These are phyloP conservation scores for Vaccinium corymbosum DNA, from an alignment of 148 eudicot genomes.

Conservation along the genomic window DNA sequence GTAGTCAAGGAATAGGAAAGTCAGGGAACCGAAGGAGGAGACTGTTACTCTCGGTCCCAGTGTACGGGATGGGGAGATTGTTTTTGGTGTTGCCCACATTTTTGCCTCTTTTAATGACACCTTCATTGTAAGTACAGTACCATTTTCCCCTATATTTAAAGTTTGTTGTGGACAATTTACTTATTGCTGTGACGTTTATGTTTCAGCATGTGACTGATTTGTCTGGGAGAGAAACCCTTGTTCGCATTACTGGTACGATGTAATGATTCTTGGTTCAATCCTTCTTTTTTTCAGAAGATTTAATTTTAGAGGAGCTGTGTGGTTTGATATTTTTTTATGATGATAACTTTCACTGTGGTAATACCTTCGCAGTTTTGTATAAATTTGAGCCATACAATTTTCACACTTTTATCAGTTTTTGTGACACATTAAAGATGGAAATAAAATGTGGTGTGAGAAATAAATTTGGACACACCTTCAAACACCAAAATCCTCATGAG, in stretches of 20 bases:
- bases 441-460: background rate
- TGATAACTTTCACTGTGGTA: background rate
- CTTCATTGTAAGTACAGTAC: slow-evolving; percentile 52
- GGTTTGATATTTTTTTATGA: background rate
- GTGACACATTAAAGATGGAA: background rate
- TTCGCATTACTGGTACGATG: slow-evolving; percentile 67
- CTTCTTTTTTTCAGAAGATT: background rate
- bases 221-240: slow-evolving; percentile 89
- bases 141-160: background rate
- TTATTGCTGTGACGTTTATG: too few relatives aligned
- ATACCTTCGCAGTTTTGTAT: background rate
- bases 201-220: slow-evolving; percentile 87
- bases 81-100: slow-evolving; percentile 83
- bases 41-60: slow-evolving; percentile 68
- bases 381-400: background rate
- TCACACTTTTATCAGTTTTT: background rate
- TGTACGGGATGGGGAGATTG: slow-evolving; percentile 67
- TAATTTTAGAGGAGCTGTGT: background rate
- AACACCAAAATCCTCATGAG: background rate
- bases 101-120: slow-evolving; percentile 91
- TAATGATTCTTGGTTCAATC: background rate
- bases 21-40: slow-evolving; percentile 82
- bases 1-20: slow-evolving; percentile 43
- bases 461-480: background rate
- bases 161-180: too few relatives aligned